Percentiles rank a stretch among this genome's conserved stretches.
Evolutionary conservation across 164 flowering plant genomes (phyloP).

Genomic region (Platanus orientalis): DNA sequence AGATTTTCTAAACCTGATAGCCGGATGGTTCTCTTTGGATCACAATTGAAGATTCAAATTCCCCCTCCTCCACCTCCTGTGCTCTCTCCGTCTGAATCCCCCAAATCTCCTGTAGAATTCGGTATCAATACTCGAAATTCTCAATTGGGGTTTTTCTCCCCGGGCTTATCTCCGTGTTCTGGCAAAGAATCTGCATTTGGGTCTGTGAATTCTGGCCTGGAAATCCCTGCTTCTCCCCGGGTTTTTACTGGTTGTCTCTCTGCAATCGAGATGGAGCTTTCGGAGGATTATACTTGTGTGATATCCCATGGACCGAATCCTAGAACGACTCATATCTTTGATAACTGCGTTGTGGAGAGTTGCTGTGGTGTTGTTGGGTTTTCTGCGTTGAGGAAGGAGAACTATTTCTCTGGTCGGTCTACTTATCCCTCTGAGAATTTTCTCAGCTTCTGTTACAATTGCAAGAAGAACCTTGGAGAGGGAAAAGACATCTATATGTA

Average conservation of each 20-base stretch:
- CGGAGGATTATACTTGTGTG: constrained; percentile 74
- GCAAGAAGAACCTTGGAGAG: constrained; percentile 47
- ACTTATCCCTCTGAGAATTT: constrained; percentile 20
- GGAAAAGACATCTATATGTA: constrained; percentile 55
- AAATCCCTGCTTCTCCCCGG: constrained; percentile 28
- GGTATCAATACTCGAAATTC: constrained; percentile 43
- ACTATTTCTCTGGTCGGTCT: constrained; percentile 1
- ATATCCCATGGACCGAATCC: constrained; percentile 59
- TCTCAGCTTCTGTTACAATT: constrained; percentile 48
- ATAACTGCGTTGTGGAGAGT: constrained; percentile 43
- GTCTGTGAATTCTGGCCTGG: constrained; percentile 18
- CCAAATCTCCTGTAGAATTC: constrained; percentile 45
- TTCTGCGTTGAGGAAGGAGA: constrained; percentile 9
- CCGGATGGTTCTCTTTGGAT: constrained; percentile 60
- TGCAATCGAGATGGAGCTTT: constrained; percentile 46
- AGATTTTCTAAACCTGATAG: constrained; percentile 33
- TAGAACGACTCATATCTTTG: constrained; percentile 56
- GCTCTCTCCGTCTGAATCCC: constrained; percentile 29
- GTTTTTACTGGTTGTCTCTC: constrained; percentile 20
- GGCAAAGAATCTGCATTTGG: constrained; percentile 27
- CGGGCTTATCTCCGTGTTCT: constrained; percentile 18
- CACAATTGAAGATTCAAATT: constrained; percentile 69
- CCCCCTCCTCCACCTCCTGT: constrained; percentile 41
- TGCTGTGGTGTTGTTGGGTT: constrained; percentile 34
- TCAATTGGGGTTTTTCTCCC: constrained; percentile 26